Evolutionary conservation across 306 rosid genomes (phyloP), one percentile per base, ranked within the genome.

Genomic region (Quercus cerris): DNA sequence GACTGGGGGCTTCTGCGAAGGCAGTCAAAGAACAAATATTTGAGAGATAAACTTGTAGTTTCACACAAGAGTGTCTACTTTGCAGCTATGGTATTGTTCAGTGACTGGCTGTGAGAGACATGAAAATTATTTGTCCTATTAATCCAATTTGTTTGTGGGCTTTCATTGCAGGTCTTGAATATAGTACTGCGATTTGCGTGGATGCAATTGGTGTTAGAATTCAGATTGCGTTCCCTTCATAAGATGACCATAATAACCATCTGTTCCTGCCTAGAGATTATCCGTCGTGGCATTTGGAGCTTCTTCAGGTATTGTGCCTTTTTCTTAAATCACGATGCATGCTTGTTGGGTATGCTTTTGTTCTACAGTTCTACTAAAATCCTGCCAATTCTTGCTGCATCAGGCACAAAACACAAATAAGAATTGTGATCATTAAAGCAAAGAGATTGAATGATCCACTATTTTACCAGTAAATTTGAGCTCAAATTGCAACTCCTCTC

Each of bases 221-320:
- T 90, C 54, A 76, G 82, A 59, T 78, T 89, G 86, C 76, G 38
- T 4, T 25, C 91, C 12, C 70, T 82, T 70, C 90, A 78, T 56
- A 88, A 81, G 78, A 79, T 87, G 83, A 83, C 88, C 19, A 75
- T 87, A 12, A 80, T 74, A 20, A 88, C 94, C 5, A 9, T 75
- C 3, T 75, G 83, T 56, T 57, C 88, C 22, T 87, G 90, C 82
- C 83, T 92, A 27, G 91, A 92, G 83, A 81, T 92, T 78, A 73
- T 92, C 75, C 93, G 91, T 13, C 94, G 90, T 11, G 93, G 94
- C 78, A 90, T 92, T 71, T 92, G 97, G 94, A 90, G 83, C 85
- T 92, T 92, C 89, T 92, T 90, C 77, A 84, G 97, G 94, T 90
- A 77, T 75, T 31, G n/a, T 66, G 18, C 70, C 38, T 38, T 51